Evolutionary conservation across 1,139 yeast species (phyloP), one percentile per base, ranked within the genome.

Genomic region (Kurtzmaniella quercitrusa): DNA sequence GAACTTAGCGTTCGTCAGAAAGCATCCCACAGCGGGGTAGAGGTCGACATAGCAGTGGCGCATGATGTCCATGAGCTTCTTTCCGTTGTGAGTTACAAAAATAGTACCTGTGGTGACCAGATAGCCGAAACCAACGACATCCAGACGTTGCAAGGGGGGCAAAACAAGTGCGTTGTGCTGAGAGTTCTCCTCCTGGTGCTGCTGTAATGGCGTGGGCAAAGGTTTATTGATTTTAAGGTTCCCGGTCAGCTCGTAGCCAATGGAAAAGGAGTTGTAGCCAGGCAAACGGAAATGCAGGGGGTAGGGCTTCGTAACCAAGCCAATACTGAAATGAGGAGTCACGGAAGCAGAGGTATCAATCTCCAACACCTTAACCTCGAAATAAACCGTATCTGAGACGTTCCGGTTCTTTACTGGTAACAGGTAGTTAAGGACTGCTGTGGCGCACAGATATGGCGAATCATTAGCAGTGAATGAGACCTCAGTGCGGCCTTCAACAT

Each of bases 81-180:
- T 85, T 21, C 98, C 98, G 58, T 93, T 93, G 50, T 95, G 82
- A 0, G 98, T 91, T 50, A 91, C 84, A 58, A 89, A 91, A 1
- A 91, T 74, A 0, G 95, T 79, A 0, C 98, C 97, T 0, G 86
- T 70, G 17, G 85, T 71, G 3, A 88, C 80, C 45, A 86, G 79
- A 62, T 85, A 91, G 1, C 98, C 98, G 49, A 91, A 83, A 0
- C 98, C 98, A 15, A 93, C 84, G 3, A 90, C 87, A 59, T 93
- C 98, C 14, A 97, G 93, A 55, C 86, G 90, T 44, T 75, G 74
- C 41, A 90, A 68, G 19, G 79, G 79, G 2, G 96, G 96, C 44
- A 95, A 81, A 2, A 82, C 81, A 33, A 85, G 81, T 1, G 91
- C 86, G 48, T 81, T 75, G 48, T 53, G 69, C 34, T 63, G 55